Evolutionary conservation across 2,329 filamentous ascomycete genomes (phyloP).

Genomic region (Fusarium sp.): DNA sequence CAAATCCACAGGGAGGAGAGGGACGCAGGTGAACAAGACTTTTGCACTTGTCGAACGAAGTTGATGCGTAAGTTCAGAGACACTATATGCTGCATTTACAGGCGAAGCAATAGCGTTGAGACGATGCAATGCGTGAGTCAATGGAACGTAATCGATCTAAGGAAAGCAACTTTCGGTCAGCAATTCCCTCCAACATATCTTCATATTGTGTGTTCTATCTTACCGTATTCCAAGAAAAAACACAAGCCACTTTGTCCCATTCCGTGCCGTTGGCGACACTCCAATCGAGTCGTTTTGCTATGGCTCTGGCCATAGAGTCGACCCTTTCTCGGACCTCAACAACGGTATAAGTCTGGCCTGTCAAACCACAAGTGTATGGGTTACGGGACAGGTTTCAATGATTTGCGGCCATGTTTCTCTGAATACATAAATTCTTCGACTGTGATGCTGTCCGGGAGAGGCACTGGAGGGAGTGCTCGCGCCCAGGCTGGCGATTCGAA

Average conservation of each 20-base stretch:
- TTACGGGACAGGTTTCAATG: neutral
- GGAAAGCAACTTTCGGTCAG: neutral
- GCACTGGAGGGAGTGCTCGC: neutral
- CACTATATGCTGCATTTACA: neutral
- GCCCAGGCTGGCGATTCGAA: neutral
- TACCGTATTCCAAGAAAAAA: neutral
- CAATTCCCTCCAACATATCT: neutral
- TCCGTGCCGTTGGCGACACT: neutral
- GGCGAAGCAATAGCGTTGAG: neutral
- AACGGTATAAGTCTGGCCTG: neutral
- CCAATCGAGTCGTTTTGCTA: neutral
- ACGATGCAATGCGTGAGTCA: neutral
- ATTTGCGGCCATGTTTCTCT: neutral
- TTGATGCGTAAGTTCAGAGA: neutral
- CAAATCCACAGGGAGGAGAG: neutral
- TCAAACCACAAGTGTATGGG: neutral
- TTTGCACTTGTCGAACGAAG: neutral
- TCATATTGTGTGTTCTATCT: fast-evolving
- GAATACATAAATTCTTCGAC: neutral
- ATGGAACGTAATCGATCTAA: neutral
- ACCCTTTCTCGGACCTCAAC: neutral
- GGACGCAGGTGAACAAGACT: neutral
- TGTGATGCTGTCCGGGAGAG: neutral
- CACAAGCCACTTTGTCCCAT: neutral
- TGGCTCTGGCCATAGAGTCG: neutral